Percentiles rank a stretch among this genome's conserved stretches.
Conservation (phyloP, 2,329 filamentous ascomycete genomes). For the Hyphodiscus sp. region DNA sequence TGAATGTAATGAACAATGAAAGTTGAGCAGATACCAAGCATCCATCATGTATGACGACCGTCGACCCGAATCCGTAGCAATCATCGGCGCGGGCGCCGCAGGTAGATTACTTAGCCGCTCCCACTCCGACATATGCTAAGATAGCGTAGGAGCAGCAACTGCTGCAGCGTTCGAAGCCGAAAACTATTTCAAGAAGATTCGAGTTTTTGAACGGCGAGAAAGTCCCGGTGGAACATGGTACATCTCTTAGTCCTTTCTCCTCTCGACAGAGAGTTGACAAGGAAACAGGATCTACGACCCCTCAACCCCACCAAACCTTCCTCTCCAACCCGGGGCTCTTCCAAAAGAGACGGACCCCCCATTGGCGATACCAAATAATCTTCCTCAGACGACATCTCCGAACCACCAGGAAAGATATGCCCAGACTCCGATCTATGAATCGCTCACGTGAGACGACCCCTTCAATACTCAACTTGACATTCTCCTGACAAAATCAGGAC, state of each 20-base stretch:
- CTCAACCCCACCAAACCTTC: conserved; percentile 31
- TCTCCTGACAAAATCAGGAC: conserved; percentile 33
- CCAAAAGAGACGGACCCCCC: conserved; percentile 41
- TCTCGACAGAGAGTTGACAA: conserved; percentile 34
- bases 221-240: conserved; percentile 53
- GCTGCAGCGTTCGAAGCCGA: conserved; percentile 47
- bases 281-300: conserved; percentile 45
- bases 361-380: conserved; percentile 35
- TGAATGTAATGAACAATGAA: neutral
- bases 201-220: conserved; percentile 54
- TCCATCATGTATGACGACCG: conserved; percentile 9
- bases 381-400: conserved; percentile 37
- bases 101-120: conserved; percentile 24
- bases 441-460: conserved; percentile 38
- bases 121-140: neutral
- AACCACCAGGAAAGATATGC: conserved; percentile 38
- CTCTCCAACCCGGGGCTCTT: conserved; percentile 36
- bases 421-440: conserved; percentile 45
- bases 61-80: conserved; percentile 35
- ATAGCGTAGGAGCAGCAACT: conserved; percentile 37
- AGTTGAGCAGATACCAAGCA: neutral
- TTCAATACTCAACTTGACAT: neutral
- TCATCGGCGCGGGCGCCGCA: conserved; percentile 39
- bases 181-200: conserved; percentile 48
- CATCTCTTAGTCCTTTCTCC: neutral